These are phyloP conservation scores for Singerocomus rubriflavus DNA, from an alignment of 1,284 basidiomycete genomes.

Conservation along the genomic window DNA sequence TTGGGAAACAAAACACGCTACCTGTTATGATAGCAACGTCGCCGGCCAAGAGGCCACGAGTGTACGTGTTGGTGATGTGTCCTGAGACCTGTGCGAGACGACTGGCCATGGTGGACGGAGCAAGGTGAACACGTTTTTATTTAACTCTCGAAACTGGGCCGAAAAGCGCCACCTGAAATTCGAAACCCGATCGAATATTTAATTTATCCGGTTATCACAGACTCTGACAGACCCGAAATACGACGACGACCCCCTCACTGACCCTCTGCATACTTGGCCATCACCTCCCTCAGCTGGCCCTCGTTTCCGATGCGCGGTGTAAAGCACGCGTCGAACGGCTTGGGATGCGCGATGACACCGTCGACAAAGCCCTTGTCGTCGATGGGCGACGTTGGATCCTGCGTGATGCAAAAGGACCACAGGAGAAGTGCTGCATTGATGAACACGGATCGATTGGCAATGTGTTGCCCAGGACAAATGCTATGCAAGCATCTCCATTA, in stretches of 20 bases:
- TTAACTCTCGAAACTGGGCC: too few species aligned
- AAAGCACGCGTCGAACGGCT: conserved; percentile 54
- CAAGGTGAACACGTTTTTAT: too few species aligned
- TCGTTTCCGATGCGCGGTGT: conserved; percentile 38
- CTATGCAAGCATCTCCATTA: conserved; percentile 24
- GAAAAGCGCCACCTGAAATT: too few species aligned
- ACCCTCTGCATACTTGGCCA: conserved; percentile 25
- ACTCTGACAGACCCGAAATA: too few species aligned
- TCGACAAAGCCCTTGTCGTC: conserved; percentile 56
- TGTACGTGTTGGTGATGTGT: conserved; percentile 58
- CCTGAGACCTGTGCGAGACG: conserved; percentile 70
- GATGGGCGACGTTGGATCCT: conserved; percentile 52
- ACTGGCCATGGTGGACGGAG: conserved; percentile 42
- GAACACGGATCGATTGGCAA: conserved; percentile 58
- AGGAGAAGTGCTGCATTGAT: conserved; percentile 58
- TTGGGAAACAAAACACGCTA: conserved; percentile 27
- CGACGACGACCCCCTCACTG: conserved; percentile 4
- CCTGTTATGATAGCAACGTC: conserved; percentile 88
- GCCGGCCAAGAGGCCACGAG: conserved; percentile 65
- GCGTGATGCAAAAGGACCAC: conserved; percentile 57
- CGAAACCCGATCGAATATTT: too few species aligned
- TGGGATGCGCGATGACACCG: conserved; percentile 55
- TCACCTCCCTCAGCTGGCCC: conserved; percentile 22
- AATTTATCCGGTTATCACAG: too few species aligned
- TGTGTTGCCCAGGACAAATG: conserved; percentile 61